phyloP scores from a whole-genome alignment of 805 yeast genomes.

The Candida vaughaniae region DNA sequence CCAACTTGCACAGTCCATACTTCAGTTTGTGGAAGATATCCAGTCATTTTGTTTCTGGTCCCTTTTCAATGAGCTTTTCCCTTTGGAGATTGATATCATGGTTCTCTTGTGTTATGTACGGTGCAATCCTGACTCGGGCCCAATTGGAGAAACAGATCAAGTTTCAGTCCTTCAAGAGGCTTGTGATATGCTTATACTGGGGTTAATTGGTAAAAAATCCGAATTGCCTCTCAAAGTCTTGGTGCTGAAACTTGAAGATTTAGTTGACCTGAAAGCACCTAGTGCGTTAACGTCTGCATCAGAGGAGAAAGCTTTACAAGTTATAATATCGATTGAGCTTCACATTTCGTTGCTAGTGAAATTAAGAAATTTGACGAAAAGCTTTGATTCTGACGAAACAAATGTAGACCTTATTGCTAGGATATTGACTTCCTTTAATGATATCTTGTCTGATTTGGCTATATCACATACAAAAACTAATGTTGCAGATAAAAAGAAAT shows the following conservation, averaged over 20 bases:
- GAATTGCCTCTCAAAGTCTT: constrained; percentile 4
- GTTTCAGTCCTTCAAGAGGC: constrained; percentile 5
- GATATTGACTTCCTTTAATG: constrained; percentile 14
- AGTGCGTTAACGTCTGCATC: constrained; percentile 26
- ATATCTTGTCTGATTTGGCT: constrained; percentile 17
- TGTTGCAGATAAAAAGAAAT: constrained; percentile 7
- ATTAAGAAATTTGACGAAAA: not conserved
- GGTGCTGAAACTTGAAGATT: constrained; percentile 23
- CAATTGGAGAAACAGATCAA: constrained; percentile 9
- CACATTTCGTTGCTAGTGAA: constrained; percentile 25
- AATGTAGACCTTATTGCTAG: not conserved
- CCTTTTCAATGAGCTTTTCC: constrained; percentile 28
- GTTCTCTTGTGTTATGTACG: constrained; percentile 14
- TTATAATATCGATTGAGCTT: constrained; percentile 27
- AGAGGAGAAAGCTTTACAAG: constrained; percentile 30
- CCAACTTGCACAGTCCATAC: constrained; percentile 20
- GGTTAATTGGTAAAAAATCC: not conserved
- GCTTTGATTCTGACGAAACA: not conserved
- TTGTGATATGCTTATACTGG: not conserved
- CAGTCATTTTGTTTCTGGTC: constrained; percentile 28
- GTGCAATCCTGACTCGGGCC: constrained; percentile 11
- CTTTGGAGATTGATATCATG: constrained; percentile 29
- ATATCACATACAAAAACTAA: constrained; percentile 4
- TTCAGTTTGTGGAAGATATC: constrained; percentile 22
- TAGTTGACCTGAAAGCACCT: constrained; percentile 25